Percentiles rank a stretch among this genome's conserved stretches.
These are phyloP conservation scores for Aristolochia contorta DNA, from an alignment of 164 flowering plant genomes.

Conservation along the genomic window DNA sequence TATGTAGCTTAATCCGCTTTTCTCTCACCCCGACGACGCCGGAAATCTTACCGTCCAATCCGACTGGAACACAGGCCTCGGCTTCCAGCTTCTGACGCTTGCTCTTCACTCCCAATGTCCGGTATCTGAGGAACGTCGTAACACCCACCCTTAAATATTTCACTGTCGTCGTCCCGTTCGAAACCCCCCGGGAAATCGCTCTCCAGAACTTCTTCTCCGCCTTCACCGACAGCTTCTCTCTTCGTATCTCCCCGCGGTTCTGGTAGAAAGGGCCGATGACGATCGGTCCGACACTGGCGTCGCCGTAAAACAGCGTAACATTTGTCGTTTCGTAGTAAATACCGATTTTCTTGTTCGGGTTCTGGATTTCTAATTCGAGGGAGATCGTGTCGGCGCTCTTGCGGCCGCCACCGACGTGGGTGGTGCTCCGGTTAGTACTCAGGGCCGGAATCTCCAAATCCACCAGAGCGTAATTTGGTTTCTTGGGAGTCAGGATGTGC, in stretches of 20 bases:
- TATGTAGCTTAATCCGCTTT: slow-evolving; percentile 20
- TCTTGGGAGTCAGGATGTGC: slow-evolving; percentile 12
- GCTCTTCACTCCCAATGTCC: slow-evolving; percentile 8
- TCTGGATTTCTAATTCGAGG: slow-evolving; percentile 17
- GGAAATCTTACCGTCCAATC: slow-evolving; percentile 34
- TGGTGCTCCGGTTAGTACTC: neutral
- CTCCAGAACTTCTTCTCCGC: slow-evolving; percentile 2
- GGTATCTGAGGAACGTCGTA: slow-evolving; percentile 15
- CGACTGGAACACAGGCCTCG: slow-evolving; percentile 17
- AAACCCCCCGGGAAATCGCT: slow-evolving; percentile 2
- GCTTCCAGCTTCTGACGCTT: slow-evolving; percentile 18
- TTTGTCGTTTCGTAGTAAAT: slow-evolving; percentile 20
- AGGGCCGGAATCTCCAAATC: slow-evolving; percentile 14
- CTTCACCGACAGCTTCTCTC: neutral
- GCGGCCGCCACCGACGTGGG: neutral
- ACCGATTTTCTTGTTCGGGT: slow-evolving; percentile 22
- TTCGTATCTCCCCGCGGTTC: slow-evolving; percentile 4
- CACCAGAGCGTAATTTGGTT: slow-evolving; percentile 12
- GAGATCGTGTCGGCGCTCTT: slow-evolving; percentile 7
- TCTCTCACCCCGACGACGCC: too few relatives aligned
- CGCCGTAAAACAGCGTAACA: slow-evolving; percentile 11
- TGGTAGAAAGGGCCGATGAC: slow-evolving; percentile 13
- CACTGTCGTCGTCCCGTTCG: slow-evolving; percentile 16
- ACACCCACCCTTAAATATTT: slow-evolving; percentile 17
- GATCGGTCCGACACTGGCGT: slow-evolving; percentile 12